These are phyloP conservation scores for Huntiella abstrusa DNA, from an alignment of 2,329 filamentous ascomycete species.

Conservation along the genomic window DNA sequence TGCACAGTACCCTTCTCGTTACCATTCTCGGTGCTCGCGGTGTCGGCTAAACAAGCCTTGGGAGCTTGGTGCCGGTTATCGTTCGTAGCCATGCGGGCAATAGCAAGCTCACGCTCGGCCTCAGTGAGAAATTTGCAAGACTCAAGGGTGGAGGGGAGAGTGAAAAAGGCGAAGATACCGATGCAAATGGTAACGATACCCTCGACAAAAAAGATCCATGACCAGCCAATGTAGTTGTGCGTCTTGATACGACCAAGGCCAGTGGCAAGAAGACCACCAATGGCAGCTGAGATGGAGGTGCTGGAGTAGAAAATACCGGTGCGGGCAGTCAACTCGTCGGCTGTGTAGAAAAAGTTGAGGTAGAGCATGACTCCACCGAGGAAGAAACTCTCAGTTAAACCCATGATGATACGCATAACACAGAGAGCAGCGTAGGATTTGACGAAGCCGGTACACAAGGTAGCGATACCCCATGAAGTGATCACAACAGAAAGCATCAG, in stretches of 20 bases:
- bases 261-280: slow-evolving; percentile 30
- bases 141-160: slow-evolving; percentile 22
- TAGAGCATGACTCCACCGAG: slow-evolving; percentile 15
- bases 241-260: slow-evolving; percentile 23
- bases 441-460: slow-evolving; percentile 13
- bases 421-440: slow-evolving; percentile 13
- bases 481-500: slow-evolving; percentile 13
- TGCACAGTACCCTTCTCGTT: not conserved
- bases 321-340: slow-evolving; percentile 14
- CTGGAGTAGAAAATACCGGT: slow-evolving; percentile 27
- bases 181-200: slow-evolving; percentile 20
- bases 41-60: not conserved
- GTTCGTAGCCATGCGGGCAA: slow-evolving; percentile 12
- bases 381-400: slow-evolving; percentile 14
- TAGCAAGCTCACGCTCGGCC: slow-evolving; percentile 23
- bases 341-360: slow-evolving; percentile 15
- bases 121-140: slow-evolving; percentile 21
- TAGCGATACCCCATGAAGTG: slow-evolving; percentile 14
- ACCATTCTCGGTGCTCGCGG: not conserved
- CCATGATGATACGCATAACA: slow-evolving; percentile 14
- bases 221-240: slow-evolving; percentile 21
- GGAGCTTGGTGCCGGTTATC: slow-evolving; percentile 6
- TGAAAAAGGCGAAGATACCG: slow-evolving; percentile 18
- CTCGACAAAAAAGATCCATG: slow-evolving; percentile 29
- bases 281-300: slow-evolving; percentile 47